Evolutionary conservation across 2,329 filamentous ascomycete genomes (phyloP).

Genomic region (Trichoderma citrinoviride): DNA sequence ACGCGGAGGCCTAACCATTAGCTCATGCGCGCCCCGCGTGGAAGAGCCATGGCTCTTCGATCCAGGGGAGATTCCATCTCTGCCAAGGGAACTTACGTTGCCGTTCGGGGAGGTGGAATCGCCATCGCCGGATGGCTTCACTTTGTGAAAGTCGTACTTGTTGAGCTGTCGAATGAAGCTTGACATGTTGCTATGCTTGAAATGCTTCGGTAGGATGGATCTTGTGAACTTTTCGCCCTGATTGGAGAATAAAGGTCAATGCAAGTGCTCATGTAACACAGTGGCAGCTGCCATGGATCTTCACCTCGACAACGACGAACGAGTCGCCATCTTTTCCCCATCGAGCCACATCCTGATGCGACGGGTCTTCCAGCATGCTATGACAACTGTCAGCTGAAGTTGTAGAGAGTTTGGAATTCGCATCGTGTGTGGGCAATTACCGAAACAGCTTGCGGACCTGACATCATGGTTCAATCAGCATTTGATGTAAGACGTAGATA

Average conservation of each 20-base stretch:
- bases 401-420: not conserved
- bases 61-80: not conserved
- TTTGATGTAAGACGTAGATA: not conserved
- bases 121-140: slow-evolving; percentile 54
- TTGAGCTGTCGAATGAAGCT: slow-evolving; percentile 95
- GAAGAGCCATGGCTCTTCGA: not conserved
- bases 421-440: slow-evolving; percentile 49
- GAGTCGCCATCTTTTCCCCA: slow-evolving; percentile 95
- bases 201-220: slow-evolving; percentile 93
- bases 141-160: slow-evolving; percentile 99
- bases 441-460: slow-evolving; percentile 98
- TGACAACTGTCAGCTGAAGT: slow-evolving; percentile 22
- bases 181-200: slow-evolving; percentile 98
- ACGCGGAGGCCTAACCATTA: not conserved
- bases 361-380: slow-evolving; percentile 87
- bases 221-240: slow-evolving; percentile 99
- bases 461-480: slow-evolving; percentile 18
- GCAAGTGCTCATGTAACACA: not conserved
- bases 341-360: slow-evolving; percentile 86
- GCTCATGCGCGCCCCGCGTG: slow-evolving; percentile 3
- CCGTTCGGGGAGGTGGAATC: slow-evolving; percentile 36
- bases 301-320: slow-evolving; percentile 94
- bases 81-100: slow-evolving; percentile 34
- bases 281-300: slow-evolving; percentile 24
- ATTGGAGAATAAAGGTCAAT: slow-evolving; percentile 13